phyloP scores from a whole-genome alignment of 2,329 filamentous ascomycete genomes.

The Diaporthe capsici region DNA sequence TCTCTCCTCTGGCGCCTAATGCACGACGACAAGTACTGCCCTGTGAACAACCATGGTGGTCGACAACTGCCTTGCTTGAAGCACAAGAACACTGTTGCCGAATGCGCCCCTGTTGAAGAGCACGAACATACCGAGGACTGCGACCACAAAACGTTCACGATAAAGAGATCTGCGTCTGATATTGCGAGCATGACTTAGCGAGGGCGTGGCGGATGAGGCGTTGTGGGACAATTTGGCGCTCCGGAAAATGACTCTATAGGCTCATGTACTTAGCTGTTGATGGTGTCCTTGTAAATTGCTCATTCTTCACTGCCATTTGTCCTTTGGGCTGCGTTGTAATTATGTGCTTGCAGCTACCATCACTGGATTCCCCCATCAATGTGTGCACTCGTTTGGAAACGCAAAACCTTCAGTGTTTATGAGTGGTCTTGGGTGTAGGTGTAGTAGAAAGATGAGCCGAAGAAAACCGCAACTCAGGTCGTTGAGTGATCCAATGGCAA shows the following conservation, averaged over 20 bases:
- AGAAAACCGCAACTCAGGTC: no score
- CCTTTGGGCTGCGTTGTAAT: no score
- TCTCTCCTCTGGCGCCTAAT: constrained; percentile 8
- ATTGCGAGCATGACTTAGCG: neutral
- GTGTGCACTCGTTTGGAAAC: no score
- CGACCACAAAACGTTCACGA: constrained; percentile 9
- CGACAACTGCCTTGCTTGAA: constrained; percentile 8
- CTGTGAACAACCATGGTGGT: constrained; percentile 10
- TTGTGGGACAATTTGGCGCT: neutral
- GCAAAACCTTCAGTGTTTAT: no score
- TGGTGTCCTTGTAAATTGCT: neutral
- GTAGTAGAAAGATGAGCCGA: no score
- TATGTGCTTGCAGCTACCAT: no score
- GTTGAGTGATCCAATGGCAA: no score
- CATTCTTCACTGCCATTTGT: neutral
- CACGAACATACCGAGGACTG: neutral
- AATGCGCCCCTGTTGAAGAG: neutral
- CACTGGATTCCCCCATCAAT: no score
- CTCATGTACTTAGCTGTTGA: neutral
- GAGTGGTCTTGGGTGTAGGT: no score
- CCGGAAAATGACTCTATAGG: neutral
- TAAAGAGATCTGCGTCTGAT: constrained; percentile 16
- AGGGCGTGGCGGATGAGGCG: neutral
- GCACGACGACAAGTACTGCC: constrained; percentile 9
- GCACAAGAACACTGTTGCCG: constrained; percentile 9